Conservation (phyloP, 2,329 filamentous ascomycete species). For the Cladophialophora bantiana region DNA sequence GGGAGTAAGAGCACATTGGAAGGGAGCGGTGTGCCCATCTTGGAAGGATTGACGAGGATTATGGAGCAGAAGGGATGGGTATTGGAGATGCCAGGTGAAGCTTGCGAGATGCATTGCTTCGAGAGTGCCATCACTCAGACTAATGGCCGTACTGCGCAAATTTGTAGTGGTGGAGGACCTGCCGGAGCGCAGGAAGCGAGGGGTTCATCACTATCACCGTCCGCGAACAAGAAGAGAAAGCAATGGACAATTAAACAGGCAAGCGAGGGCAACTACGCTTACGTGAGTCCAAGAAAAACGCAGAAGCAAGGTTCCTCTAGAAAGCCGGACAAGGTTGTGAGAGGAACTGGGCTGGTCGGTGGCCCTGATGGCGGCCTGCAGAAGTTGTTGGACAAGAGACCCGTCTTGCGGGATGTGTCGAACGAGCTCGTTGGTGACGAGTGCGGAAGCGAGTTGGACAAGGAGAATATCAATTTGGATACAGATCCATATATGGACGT, state of each 20-base stretch:
- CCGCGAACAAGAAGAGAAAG: constrained; percentile 18
- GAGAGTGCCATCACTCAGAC: constrained; percentile 55
- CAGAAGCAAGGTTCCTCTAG: constrained; percentile 41
- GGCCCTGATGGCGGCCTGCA: constrained; percentile 38
- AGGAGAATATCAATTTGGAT: constrained; percentile 25
- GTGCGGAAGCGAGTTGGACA: constrained; percentile 61
- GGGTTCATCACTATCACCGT: neutral
- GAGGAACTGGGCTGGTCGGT: constrained; percentile 54
- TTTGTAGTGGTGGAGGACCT: constrained; percentile 28
- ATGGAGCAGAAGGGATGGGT: constrained; percentile 83
- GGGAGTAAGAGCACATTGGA: constrained; percentile 81
- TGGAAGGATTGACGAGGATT: constrained; percentile 75
- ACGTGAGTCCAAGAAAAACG: constrained; percentile 44
- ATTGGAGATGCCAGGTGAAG: constrained; percentile 71
- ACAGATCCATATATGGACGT: constrained; percentile 10
- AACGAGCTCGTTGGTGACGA: constrained; percentile 63
- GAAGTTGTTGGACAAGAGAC: constrained; percentile 69
- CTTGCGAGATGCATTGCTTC: constrained; percentile 72
- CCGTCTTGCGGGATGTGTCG: constrained; percentile 76
- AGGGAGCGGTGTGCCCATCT: constrained; percentile 70
- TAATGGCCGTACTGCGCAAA: constrained; percentile 10
- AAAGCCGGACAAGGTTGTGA: constrained; percentile 66
- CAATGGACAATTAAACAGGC: neutral
- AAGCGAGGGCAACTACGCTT: constrained; percentile 37
- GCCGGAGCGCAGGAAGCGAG: neutral